A percentile compares a stretch with the other conserved stretches of the same genome.
These are phyloP conservation scores for Mycosphaerella arachidis DNA, from an alignment of 2,329 filamentous ascomycete genomes.

Conservation along the genomic window DNA sequence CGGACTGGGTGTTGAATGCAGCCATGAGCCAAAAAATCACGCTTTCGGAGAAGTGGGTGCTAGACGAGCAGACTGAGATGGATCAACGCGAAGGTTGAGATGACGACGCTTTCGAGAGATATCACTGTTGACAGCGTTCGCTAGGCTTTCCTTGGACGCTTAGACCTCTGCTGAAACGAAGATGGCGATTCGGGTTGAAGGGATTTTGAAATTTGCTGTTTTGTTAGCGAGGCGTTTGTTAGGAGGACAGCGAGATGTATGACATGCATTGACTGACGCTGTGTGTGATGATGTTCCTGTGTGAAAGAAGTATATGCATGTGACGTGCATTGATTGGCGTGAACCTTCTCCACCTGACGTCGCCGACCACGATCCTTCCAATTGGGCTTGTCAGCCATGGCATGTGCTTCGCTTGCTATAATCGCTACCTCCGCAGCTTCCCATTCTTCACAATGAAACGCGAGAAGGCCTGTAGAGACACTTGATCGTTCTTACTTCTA, in stretches of 20 bases:
- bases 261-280: background rate
- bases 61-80: constrained; percentile 21
- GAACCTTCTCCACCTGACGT: background rate
- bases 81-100: constrained; percentile 16
- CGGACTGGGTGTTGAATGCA: constrained; percentile 86
- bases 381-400: background rate
- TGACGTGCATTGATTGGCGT: background rate
- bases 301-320: background rate
- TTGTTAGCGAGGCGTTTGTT: background rate
- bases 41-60: constrained; percentile 31
- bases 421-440: background rate
- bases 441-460: background rate
- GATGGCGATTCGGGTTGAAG: background rate
- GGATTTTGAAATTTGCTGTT: background rate
- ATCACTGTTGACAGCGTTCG: background rate
- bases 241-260: background rate
- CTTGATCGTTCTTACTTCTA: background rate
- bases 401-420: background rate
- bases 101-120: background rate
- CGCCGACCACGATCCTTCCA: background rate
- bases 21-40: constrained; percentile 78
- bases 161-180: background rate
- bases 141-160: background rate
- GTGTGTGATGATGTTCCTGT: background rate
- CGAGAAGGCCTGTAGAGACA: background rate